These are phyloP conservation scores for Colletotrichum godetiae DNA, from an alignment of 2,329 filamentous ascomycete species.

Conservation along the genomic window DNA sequence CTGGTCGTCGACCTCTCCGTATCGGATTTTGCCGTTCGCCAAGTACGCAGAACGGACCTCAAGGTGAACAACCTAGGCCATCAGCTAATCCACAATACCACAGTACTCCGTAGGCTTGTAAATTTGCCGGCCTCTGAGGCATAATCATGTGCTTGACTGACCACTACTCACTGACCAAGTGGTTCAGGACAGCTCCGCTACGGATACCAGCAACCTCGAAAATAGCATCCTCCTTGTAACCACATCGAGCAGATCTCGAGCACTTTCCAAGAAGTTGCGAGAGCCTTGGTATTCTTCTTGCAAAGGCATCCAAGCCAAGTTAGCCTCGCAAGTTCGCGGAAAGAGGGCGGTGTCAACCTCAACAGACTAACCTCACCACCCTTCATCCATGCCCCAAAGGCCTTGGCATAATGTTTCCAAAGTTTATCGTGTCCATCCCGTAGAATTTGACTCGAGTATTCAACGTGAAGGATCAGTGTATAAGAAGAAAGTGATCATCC, in stretches of 20 bases:
- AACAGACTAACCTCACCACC: not conserved
- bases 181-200: not conserved
- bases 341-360: not conserved
- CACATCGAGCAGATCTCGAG: not conserved
- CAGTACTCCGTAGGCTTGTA: not conserved
- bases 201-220: not conserved
- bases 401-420: slow-evolving; percentile 8
- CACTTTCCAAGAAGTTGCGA: not conserved
- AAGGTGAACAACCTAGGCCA: not conserved
- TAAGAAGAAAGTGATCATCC: slow-evolving; percentile 22
- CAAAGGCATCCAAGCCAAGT: not conserved
- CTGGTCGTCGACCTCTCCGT: not conserved
- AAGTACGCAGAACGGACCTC: not conserved
- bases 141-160: too few relatives aligned
- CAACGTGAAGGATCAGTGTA: too few relatives aligned
- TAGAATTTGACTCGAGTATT: not conserved
- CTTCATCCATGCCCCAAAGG: not conserved
- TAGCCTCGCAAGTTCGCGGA: not conserved
- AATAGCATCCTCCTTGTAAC: slow-evolving; percentile 26
- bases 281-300: too few relatives aligned
- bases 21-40: not conserved
- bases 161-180: not conserved
- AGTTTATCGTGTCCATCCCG: not conserved
- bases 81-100: not conserved
- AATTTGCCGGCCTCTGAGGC: not conserved